Base-by-base conservation (phyloP, 2,329 filamentous ascomycete genomes). In the Piedraia hortae region DNA sequence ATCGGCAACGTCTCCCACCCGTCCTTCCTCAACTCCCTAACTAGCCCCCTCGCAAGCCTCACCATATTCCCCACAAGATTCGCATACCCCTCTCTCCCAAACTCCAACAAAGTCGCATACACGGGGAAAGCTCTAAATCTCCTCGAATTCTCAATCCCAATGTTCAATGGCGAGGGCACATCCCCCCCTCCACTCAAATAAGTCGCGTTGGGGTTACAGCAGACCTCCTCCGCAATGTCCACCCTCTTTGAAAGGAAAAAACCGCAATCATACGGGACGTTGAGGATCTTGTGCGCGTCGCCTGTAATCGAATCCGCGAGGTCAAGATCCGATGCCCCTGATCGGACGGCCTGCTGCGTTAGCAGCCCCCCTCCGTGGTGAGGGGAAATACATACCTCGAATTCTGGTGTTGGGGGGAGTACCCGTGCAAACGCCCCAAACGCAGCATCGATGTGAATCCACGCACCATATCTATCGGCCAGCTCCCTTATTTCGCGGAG, bases 191-290 rank as follows among this genome's bases (percentile, higher is more conserved):
- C 43, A 4, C 53, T 46, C 20, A 90, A 60, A 38, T 91, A 91
- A 1, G 68, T 72, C 2, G 82, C 80, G 39, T 80, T 80, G 14
- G 74, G 63, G 44, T 91, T 91, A 27, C 61, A 56, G 45, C 82
- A 89, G 6, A 78, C 66, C 4, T 57, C 46, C 14, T 54, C 51
- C 1, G 69, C 57, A 7, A 62, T 48, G 3, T 46, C 35, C 5
- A 59, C 47, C 29, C 71, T 60, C 10, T 64, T 62, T 22, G 67
- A 75, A 34, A 89, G 61, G 54, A 90, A 88, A 45, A 91, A 70
- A 19, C 80, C 82, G 35, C 70, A 80, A 43, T 91, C 82, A 36
- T 91, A 91, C 0, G 82, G 80, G 20, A 90, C 77, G 33, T 91
- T 91, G 28, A 93, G 57, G n/a, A 90, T 48, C 39, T 91, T 91